Conservation (phyloP, 176 grass and related monocot species). For the Puccinellia tenuiflora region DNA sequence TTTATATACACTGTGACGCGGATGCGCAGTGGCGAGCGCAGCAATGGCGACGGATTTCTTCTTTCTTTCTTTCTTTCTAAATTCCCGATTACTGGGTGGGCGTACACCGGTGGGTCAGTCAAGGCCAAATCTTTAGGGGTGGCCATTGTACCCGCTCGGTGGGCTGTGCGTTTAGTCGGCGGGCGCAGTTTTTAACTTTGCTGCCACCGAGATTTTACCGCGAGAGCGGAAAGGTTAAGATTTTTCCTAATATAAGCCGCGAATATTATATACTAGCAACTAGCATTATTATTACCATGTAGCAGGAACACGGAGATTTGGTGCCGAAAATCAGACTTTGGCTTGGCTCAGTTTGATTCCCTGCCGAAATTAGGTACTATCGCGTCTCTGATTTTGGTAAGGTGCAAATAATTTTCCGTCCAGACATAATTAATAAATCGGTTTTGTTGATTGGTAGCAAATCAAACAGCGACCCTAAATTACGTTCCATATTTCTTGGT, state of each 20-base stretch:
- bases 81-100: not conserved
- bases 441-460: no score
- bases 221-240: no score
- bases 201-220: not conserved
- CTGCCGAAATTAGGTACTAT: no score
- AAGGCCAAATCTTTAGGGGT: constrained; percentile 23
- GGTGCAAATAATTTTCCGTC: no score
- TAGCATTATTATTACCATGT: no score
- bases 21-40: not conserved
- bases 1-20: constrained; percentile 16
- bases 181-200: not conserved
- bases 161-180: not conserved
- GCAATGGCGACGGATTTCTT: constrained; percentile 24
- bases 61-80: not conserved
- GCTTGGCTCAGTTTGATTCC: no score
- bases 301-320: no score
- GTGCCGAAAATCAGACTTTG: no score
- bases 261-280: not conserved
- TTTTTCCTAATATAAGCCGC: not conserved
- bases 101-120: constrained; percentile 25
- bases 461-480: not conserved
- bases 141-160: not conserved
- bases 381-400: no score
- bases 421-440: no score
- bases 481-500: not conserved